These are phyloP conservation scores for Coffea canephora DNA, from an alignment of 257 asterid species.

Conservation along the genomic window DNA sequence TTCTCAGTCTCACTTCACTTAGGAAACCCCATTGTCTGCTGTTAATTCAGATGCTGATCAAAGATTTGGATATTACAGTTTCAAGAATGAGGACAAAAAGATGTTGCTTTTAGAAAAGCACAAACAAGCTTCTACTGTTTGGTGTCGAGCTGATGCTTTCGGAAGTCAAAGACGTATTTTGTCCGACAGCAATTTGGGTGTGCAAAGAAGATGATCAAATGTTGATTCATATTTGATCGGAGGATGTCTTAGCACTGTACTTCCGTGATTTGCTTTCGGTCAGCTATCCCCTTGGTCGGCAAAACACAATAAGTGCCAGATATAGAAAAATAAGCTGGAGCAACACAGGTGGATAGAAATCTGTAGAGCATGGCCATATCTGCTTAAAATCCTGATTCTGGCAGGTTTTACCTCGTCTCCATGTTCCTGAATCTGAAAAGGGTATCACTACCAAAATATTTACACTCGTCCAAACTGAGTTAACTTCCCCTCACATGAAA, in stretches of 20 bases:
- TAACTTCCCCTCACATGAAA: slow-evolving; percentile 9
- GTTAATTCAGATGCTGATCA: neutral
- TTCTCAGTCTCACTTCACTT: neutral
- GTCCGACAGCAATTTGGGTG: neutral
- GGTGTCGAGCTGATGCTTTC: neutral
- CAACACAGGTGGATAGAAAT: neutral
- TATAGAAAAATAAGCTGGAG: neutral
- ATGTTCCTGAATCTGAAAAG: neutral
- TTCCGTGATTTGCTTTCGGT: neutral
- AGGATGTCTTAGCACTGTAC: neutral
- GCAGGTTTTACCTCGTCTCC: neutral
- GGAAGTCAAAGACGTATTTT: neutral
- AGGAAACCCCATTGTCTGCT: neutral
- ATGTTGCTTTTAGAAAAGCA: neutral
- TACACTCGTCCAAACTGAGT: neutral
- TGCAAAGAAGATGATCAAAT: neutral
- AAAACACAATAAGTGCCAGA: neutral
- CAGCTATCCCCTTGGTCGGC: neutral
- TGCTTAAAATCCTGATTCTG: slow-evolving; percentile 8
- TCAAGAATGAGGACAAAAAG: neutral
- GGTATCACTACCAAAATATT: neutral
- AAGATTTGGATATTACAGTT: neutral
- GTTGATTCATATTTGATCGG: neutral
- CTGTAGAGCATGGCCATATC: neutral
- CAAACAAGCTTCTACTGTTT: neutral